Base-by-base conservation (phyloP, 1,284 basidiomycete genomes). In the Ustilago shanxiensis region DNA sequence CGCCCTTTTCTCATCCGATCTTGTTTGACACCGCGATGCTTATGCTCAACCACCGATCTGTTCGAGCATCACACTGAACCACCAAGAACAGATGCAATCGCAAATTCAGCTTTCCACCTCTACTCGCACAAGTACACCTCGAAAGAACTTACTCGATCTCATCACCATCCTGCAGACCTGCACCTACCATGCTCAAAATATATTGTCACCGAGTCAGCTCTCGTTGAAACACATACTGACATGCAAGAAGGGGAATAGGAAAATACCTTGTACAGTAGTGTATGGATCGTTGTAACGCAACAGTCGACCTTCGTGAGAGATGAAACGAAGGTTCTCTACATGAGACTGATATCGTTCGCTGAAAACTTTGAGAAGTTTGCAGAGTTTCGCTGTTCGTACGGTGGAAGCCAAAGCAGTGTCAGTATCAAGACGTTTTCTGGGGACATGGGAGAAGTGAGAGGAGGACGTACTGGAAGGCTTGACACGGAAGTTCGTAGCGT, bases 111-210 rank as follows among this genome's bases (percentile, higher is more conserved):
- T 0, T 6, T 31, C 29, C 20, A 3, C 35, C 35, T 18, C 50
- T 20, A 31, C 22, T 51, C 31, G 28, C 18, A 20, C n/a, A n/a
- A n/a, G n/a, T n/a, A n/a, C n/a, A n/a, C n/a, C n/a, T n/a, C n/a
- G n/a, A n/a, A n/a, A n/a, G n/a, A 22, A 26, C 66, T 62, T 50
- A 68, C 66, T 68, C 61, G 41, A 74, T 69, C 50, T 65, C 59
- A 9, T 74, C 72, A 0, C 54, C 62, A 26, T 74, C 72, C 22
- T 66, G 50, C 7, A 74, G 14, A 0, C 62, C 66, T 13, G 9
- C 37, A 0, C 22, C 57, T 52, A 20, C 7, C 26, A 29, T 13
- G n/a, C n/a, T n/a, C n/a, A n/a, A n/a, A n/a, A n/a, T n/a, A n/a
- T n/a, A n/a, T n/a, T n/a, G n/a, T n/a, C n/a, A n/a, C n/a, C n/a